These are phyloP conservation scores for Elongisporangium senticosum DNA, from an alignment of 352 stramenopile species.

Conservation along the genomic window DNA sequence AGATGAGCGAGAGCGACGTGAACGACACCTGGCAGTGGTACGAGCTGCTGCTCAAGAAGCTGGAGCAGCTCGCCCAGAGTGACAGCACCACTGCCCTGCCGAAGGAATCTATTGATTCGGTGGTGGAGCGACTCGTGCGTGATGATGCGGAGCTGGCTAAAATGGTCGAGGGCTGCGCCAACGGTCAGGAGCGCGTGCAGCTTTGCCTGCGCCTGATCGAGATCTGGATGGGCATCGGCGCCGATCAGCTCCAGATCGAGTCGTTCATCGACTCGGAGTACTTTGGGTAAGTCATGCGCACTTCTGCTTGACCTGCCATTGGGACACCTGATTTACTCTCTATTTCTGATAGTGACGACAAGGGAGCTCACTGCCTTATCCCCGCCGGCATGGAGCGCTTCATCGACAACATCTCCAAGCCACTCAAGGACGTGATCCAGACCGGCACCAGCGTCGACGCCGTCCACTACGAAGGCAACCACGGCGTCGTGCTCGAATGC, in stretches of 20 bases:
- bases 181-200: slow-evolving; percentile 21
- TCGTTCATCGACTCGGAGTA: slow-evolving; percentile 49
- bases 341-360: slow-evolving; percentile 26
- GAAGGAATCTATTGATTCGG: slow-evolving; percentile 6
- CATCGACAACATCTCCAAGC: slow-evolving; percentile 25
- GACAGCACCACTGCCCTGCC: neutral
- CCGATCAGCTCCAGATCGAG: slow-evolving; percentile 46
- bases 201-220: slow-evolving; percentile 47
- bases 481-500: slow-evolving; percentile 28
- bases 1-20: slow-evolving; percentile 22
- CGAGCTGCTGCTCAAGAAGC: slow-evolving; percentile 30
- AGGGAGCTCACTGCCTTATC: slow-evolving; percentile 46
- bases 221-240: slow-evolving; percentile 48
- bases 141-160: slow-evolving; percentile 14
- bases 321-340: neutral
- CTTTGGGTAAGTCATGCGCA: slow-evolving; percentile 24
- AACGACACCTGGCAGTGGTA: slow-evolving; percentile 39
- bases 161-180: slow-evolving; percentile 10
- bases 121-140: slow-evolving; percentile 29
- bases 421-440: slow-evolving; percentile 24
- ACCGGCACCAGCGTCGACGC: slow-evolving; percentile 20
- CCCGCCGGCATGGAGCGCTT: slow-evolving; percentile 44
- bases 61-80: slow-evolving; percentile 20
- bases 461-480: slow-evolving; percentile 20
- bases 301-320: neutral